Evolutionary conservation across 192 early-diverging fungal genomes (phyloP).

Genomic region (Podila epicladia): DNA sequence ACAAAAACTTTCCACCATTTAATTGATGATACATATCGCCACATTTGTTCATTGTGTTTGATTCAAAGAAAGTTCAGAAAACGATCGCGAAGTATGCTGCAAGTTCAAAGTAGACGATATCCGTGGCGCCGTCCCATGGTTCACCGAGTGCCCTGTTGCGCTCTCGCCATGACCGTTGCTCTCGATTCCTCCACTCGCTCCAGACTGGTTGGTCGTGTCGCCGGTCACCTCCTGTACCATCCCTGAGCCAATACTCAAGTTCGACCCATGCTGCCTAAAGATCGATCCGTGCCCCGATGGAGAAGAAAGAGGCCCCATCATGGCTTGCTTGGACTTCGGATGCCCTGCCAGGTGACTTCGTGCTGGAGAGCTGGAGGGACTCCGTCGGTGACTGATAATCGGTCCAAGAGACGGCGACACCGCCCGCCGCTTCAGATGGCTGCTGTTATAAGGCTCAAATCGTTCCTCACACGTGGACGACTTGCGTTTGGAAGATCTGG

Average conservation of each 20-base stretch:
- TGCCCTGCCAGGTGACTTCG: slow-evolving; percentile 30
- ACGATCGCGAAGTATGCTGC: slow-evolving; percentile 37
- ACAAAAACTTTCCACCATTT: background rate
- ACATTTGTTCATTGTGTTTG: slow-evolving; percentile 6
- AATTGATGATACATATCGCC: background rate
- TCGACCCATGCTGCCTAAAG: slow-evolving; percentile 10
- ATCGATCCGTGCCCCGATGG: slow-evolving; percentile 33
- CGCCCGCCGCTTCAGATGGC: slow-evolving; percentile 36
- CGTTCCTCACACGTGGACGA: slow-evolving; percentile 47
- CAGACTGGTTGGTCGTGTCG: background rate
- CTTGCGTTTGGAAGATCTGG: slow-evolving; percentile 31
- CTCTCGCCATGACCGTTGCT: background rate
- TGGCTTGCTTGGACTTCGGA: slow-evolving; percentile 24
- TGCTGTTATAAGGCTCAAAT: slow-evolving; percentile 48
- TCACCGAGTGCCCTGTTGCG: background rate
- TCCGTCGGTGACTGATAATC: slow-evolving; percentile 28
- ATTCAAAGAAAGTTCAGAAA: slow-evolving; percentile 35
- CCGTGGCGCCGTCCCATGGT: background rate
- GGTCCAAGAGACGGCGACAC: slow-evolving; percentile 48
- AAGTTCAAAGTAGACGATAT: slow-evolving; percentile 23
- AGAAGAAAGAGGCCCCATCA: slow-evolving; percentile 23
- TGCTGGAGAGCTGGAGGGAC: slow-evolving; percentile 40
- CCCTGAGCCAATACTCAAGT: background rate
- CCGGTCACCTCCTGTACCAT: background rate
- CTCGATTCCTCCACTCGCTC: background rate